Base-by-base conservation (phyloP, 345 rosid species). In the Gossypium mustelinum region DNA sequence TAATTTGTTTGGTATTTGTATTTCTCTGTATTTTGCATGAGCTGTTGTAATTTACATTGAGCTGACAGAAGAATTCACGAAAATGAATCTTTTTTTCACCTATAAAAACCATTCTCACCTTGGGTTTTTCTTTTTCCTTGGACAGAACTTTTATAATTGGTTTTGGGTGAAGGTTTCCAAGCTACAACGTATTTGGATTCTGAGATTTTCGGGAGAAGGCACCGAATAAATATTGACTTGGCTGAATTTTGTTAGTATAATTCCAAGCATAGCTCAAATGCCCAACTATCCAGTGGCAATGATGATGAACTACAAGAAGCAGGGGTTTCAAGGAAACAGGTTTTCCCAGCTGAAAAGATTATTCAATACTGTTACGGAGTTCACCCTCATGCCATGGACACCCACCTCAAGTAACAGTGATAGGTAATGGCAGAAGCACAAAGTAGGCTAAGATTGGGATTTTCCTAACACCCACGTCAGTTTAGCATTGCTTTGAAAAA, bases 291-390 rank as follows among this genome's bases (percentile, higher is more conserved):
- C 43, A 13, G 14, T n/a, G 25, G 50, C 18, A n/a, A n/a, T 64
- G 10, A 64, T 64, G 25, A 41, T 39, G 25, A 64, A n/a, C 68
- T 17, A 7, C 50, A 16, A 34, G 39, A 34, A 5, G 41, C 41
- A 5, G 41, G 41, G 41, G 7, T 34, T 34, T 34, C 41, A 94
- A 82, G 91, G 79, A 5, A 93, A 83, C 77, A 84, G 98, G 74
- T 94, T 94, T 76, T 89, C 89, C 97, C 97, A 3, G 87, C 98
- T 0, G 98, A 97, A 47, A 94, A 87, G 86, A 89, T 90, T 11
- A 88, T 94, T 97, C 98, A 94, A 5, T 73, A 85, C 90, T 13
- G 84, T 92, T 27, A 86, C 88, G 2, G 41, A 24, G 55, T 89
- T 73, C 86, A 75, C 8, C 17, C 69, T 20, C 88, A 83, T 50